Conservation (phyloP, 2,329 filamentous ascomycete species). For the Ophiostoma sp. region DNA sequence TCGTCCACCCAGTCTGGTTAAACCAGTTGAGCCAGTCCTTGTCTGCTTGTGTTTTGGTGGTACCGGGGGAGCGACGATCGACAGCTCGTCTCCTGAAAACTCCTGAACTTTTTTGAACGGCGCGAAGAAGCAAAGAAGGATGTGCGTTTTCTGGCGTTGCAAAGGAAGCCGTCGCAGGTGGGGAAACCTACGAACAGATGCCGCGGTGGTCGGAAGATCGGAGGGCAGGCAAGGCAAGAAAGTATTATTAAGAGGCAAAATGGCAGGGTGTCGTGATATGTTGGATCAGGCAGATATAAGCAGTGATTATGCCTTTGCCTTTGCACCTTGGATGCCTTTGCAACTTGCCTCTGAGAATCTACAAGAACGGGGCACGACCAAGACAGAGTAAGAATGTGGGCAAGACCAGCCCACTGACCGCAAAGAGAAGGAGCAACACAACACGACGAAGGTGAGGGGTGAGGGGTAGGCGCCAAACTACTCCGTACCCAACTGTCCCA, state of each 20-base stretch:
- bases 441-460: not conserved
- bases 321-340: not conserved
- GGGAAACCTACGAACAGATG: not conserved
- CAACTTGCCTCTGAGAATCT: not conserved
- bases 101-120: not conserved
- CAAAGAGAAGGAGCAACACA: not conserved
- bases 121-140: not conserved
- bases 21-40: no score
- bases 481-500: not conserved
- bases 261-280: not conserved
- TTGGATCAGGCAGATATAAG: not conserved
- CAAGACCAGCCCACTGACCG: not conserved
- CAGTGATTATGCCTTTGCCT: not conserved
- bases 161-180: not conserved
- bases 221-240: not conserved
- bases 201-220: conserved; percentile 1
- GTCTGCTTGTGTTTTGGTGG: not conserved
- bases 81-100: not conserved
- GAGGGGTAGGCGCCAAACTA: not conserved
- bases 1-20: not conserved
- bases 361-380: not conserved
- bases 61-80: not conserved
- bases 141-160: not conserved
- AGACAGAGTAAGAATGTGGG: not conserved
- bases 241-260: not conserved